Base-by-base conservation (phyloP, 1,284 basidiomycete genomes). In the Sanghuangporus sanghuang region DNA sequence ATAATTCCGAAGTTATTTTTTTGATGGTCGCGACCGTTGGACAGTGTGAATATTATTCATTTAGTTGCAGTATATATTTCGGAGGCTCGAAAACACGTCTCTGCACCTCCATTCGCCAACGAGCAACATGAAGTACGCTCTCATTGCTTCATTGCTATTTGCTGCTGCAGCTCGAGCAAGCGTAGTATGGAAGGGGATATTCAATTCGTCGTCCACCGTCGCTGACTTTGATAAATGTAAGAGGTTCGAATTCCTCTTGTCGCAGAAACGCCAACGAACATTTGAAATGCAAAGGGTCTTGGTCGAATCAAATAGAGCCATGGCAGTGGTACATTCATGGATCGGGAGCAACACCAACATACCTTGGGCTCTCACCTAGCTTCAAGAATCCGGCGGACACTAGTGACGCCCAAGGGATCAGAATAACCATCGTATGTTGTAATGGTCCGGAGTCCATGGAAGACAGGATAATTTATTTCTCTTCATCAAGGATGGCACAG, bases 271-370 rank as follows among this genome's bases (percentile, higher is more conserved):
- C 48, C 6, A 32, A 50, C 35, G 44, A 23, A 36, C 16, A 21
- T 50, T 54, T 16, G 59, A 32, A 32, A 46, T 56, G 32, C 6
- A 42, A 16, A 69, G 68, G 69, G 69, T 68, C 68, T 36, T 70
- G 63, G 61, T 66, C 68, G 42, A 67, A 67, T 64, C 64, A 70
- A 61, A 69, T 71, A 40, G 64, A 62, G 42, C 61, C 62, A 46
- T 70, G 69, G 63, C 71, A 71, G 38, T 71, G 68, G 68, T 73
- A 73, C 65, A 73, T 73, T 54, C 71, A 73, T 57, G 72, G 72
- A 35, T 64, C 66, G n/a, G 62, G 56, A 11, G 52, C 69, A 9
- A 70, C 70, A 23, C 66, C 72, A 32, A 59, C 67, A 50, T 73
- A 73, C 66, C 69, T 73, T n/a, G 68, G 57, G 38, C 52, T 71